These are phyloP conservation scores for Hanseniaspora lindneri DNA, from an alignment of 805 yeast species.

Conservation along the genomic window DNA sequence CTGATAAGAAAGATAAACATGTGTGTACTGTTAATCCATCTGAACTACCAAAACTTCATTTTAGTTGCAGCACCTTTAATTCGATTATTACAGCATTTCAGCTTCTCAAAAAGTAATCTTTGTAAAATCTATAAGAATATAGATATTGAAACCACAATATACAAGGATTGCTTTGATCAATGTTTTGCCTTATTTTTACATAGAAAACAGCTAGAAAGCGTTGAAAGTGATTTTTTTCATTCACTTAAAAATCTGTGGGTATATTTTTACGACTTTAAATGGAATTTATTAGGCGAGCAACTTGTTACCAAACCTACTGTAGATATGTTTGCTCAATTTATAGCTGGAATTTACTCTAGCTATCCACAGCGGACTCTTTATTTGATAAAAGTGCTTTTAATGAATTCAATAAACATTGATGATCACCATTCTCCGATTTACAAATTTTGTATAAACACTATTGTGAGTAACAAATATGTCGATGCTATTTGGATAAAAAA, in stretches of 20 bases:
- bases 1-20: constrained; percentile 5
- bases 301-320: constrained; percentile 2
- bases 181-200: neutral
- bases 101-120: neutral
- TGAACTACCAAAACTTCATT: neutral
- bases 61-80: neutral
- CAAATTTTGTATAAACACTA: neutral
- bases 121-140: neutral
- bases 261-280: constrained; percentile 1
- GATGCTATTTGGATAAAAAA: neutral
- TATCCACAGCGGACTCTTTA: neutral
- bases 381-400: neutral
- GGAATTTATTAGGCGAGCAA: constrained; percentile 10
- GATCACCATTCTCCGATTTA: constrained; percentile 7
- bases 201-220: neutral
- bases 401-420: constrained; percentile 4
- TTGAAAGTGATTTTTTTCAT: neutral
- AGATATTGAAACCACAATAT: neutral
- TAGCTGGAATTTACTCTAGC: neutral
- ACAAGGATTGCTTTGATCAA: constrained; percentile 6
- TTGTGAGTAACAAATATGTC: neutral
- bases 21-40: constrained; percentile 1
- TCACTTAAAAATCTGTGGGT: constrained; percentile 5
- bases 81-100: neutral
- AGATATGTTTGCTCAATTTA: neutral